A percentile compares a stretch with the other conserved stretches of the same genome.
phyloP scores from a whole-genome alignment of 306 rosid species.

The Delonix regia region DNA sequence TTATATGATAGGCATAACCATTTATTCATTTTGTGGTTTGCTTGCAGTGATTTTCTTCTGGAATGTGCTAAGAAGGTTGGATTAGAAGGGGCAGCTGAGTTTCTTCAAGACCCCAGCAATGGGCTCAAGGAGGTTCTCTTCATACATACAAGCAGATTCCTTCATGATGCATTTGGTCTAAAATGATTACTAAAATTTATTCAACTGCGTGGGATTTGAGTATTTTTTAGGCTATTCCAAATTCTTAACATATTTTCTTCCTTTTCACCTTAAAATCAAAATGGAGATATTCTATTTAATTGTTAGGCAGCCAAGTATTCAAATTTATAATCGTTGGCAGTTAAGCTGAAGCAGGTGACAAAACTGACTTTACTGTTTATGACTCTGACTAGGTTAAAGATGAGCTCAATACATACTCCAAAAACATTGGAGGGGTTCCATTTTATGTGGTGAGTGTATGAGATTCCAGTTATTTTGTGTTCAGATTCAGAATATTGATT shows the following conservation, averaged over 20 bases:
- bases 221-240: neutral
- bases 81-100: slow-evolving; percentile 82
- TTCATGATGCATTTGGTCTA: slow-evolving; percentile 15
- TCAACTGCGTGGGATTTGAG: neutral
- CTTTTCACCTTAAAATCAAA: slow-evolving; percentile 6
- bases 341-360: neutral
- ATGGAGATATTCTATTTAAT: neutral
- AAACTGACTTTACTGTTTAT: slow-evolving; percentile 13
- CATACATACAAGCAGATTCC: slow-evolving; percentile 22
- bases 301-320: neutral
- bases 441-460: slow-evolving; percentile 64
- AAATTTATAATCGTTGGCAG: neutral
- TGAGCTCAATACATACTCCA: slow-evolving; percentile 60
- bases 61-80: slow-evolving; percentile 79
- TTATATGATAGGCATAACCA: slow-evolving; percentile 16
- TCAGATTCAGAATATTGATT: slow-evolving; percentile 10
- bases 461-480: slow-evolving; percentile 6
- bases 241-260: slow-evolving; percentile 6
- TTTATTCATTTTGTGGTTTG: slow-evolving; percentile 39
- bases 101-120: slow-evolving; percentile 71
- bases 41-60: slow-evolving; percentile 78
- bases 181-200: slow-evolving; percentile 10
- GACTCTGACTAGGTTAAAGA: slow-evolving; percentile 63
- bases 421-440: slow-evolving; percentile 75
- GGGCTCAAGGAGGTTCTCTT: slow-evolving; percentile 75